These are phyloP conservation scores for Lophiostoma macrostomum DNA, from an alignment of 495 filamentous ascomycete genomes.

Conservation along the genomic window DNA sequence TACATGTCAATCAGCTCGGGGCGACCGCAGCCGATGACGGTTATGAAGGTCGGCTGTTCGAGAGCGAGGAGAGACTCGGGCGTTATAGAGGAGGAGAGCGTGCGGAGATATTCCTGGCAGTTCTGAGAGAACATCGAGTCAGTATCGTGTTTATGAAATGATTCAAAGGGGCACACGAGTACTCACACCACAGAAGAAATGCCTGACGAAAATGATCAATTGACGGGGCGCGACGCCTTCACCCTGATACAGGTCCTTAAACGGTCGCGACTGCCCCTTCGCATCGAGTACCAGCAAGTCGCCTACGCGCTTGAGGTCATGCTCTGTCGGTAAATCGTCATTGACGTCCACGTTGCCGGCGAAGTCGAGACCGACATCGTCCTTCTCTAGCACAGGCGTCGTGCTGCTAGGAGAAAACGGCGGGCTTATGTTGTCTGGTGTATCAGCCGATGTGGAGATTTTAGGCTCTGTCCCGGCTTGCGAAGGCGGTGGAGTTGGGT, in stretches of 20 bases:
- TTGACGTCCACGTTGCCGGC: conserved; percentile 30
- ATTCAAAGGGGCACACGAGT: background rate
- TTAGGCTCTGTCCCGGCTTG: conserved; percentile 1
- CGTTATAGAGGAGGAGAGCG: conserved; percentile 59
- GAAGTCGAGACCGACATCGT: conserved; percentile 29
- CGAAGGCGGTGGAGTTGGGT: conserved; percentile 8
- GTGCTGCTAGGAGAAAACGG: conserved; percentile 21
- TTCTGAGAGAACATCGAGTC: conserved; percentile 46
- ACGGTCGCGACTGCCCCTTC: conserved; percentile 59
- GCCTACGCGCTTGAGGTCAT: conserved; percentile 26
- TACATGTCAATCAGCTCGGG: conserved; percentile 71
- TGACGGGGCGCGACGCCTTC: conserved; percentile 46
- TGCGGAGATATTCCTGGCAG: conserved; percentile 70
- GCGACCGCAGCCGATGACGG: conserved; percentile 76
- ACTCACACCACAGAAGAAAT: conserved; percentile 88
- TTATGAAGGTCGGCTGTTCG: conserved; percentile 59
- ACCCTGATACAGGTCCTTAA: conserved; percentile 65
- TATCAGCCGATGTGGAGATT: conserved; percentile 13
- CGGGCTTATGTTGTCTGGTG: background rate
- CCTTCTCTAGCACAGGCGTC: conserved; percentile 24
- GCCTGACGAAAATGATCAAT: conserved; percentile 76
- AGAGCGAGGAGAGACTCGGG: conserved; percentile 54
- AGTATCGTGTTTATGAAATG: conserved; percentile 7
- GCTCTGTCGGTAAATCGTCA: conserved; percentile 27
- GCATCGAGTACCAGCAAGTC: conserved; percentile 61